phyloP scores from a whole-genome alignment of 768 basidiomycete genomes.

The Cantharellus anzutake region DNA sequence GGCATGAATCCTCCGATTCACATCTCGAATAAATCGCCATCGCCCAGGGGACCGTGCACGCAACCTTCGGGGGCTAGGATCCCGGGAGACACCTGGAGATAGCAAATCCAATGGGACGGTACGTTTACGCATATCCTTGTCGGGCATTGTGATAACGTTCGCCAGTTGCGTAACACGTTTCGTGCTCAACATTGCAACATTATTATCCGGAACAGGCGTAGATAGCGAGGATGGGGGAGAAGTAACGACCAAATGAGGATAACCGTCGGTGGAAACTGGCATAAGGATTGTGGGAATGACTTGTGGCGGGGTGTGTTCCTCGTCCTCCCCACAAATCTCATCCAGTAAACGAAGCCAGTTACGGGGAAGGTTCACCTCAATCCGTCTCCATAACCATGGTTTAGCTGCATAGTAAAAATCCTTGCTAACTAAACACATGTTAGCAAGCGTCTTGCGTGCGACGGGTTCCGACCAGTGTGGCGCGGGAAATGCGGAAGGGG shows the following conservation, averaged over 20 bases:
- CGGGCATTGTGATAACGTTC: no score
- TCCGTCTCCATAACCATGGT: constrained; percentile 70
- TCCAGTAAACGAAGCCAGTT: constrained; percentile 71
- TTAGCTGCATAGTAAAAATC: constrained; percentile 66
- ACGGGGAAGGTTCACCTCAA: constrained; percentile 70
- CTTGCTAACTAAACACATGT: constrained; percentile 57
- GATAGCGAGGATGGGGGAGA: no score
- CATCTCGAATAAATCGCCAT: constrained; percentile 65
- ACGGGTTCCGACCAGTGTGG: constrained; percentile 49
- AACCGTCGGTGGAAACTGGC: background rate
- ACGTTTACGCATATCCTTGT: background rate
- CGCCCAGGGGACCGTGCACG: constrained; percentile 64
- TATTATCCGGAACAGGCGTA: no score
- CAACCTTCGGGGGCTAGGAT: constrained; percentile 61
- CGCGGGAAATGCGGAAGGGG: constrained; percentile 59
- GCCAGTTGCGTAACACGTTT: no score
- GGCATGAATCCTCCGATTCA: constrained; percentile 44
- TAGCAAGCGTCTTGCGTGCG: constrained; percentile 44
- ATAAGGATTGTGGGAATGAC: background rate
- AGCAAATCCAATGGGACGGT: constrained; percentile 55
- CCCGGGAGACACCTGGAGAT: constrained; percentile 62
- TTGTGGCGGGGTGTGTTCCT: constrained; percentile 24
- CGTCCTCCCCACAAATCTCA: constrained; percentile 33
- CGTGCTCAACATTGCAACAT: no score
- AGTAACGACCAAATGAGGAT: background rate